Base-by-base conservation (phyloP, 768 basidiomycete species). In the Collybiopsis luxurians region DNA sequence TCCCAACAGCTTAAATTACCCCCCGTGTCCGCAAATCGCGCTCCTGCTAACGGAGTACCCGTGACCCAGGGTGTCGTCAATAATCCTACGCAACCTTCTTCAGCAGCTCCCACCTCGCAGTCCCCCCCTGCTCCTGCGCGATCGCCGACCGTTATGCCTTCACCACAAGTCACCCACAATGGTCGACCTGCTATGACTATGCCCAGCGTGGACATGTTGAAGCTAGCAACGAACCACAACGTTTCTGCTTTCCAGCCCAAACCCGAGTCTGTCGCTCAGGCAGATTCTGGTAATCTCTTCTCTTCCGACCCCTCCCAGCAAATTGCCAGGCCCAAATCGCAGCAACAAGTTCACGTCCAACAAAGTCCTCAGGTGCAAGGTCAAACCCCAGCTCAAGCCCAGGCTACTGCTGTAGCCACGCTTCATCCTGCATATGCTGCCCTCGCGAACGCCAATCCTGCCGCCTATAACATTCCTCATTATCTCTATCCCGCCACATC, bases 271-370 rank as follows among this genome's bases (percentile, higher is more conserved):
- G 12, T 34, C 26, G 15, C 31, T 12, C 43, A 28, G 38, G 12
- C 55, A 10, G 38, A 46, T n/a, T 21, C 9, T n/a, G n/a, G 17
- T n/a, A 46, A 26, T 30, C 3, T 11, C 34, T 15, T 7, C 30
- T 24, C 24, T n/a, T 27, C 47, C 6, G 43, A 43, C 34, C 28
- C 34, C 19, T 36, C 61, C 48, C 28, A 70, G 44, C 42, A 64
- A 61, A 28, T 50, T 24, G n/a, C 30, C 21, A 42, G 53, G 17
- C n/a, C 48, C 53, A 69, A 51, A 7, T 73, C 79, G 1, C 79
- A 79, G 10, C 67, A 67, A 34, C 79, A 80, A 13, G 78, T 79
- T 1, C 82, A 84, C 65, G 73, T 75, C 0, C 80, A 39, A 27
- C 6, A 31, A 3, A 27, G 53, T 11, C 23, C 53, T n/a, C 57